Percentiles rank a stretch among this genome's conserved stretches.
phyloP scores from a whole-genome alignment of 2,329 filamentous ascomycete species.

The Thielaviopsis cerberus region DNA sequence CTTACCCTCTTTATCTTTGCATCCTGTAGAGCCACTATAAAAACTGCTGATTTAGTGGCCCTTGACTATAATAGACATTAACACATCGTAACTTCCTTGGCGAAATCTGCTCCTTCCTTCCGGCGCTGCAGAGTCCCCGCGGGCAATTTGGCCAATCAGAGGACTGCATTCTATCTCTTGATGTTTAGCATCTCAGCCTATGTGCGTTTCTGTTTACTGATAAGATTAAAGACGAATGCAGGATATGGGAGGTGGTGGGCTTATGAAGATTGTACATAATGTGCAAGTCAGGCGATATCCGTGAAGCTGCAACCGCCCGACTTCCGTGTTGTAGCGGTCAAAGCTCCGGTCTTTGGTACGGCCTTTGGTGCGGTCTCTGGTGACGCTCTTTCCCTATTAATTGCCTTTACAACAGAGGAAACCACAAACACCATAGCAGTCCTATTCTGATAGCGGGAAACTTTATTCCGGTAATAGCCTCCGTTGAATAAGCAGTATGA shows the following conservation, averaged over 20 bases:
- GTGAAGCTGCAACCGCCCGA: background rate
- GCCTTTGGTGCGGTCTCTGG: background rate
- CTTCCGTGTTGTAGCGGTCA: background rate
- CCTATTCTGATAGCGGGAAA: background rate
- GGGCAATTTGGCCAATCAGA: background rate
- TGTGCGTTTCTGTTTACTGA: background rate
- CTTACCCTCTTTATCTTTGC: background rate
- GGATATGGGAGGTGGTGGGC: no score
- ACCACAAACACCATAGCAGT: background rate
- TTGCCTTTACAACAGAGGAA: background rate
- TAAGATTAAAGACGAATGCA: no score
- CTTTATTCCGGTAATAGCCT: background rate
- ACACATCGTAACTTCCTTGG: background rate
- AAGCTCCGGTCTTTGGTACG: no score
- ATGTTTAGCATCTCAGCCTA: no score
- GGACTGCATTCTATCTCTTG: background rate
- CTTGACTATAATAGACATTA: background rate
- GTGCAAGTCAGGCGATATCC: background rate
- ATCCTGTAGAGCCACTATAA: background rate
- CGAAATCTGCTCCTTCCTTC: background rate
- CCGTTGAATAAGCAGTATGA: background rate
- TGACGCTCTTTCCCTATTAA: background rate
- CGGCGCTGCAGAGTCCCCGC: background rate
- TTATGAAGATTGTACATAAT: no score
- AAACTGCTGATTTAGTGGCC: no score